Conservation (phyloP, 805 yeast genomes). For the Wickerhamiella parazyma region DNA sequence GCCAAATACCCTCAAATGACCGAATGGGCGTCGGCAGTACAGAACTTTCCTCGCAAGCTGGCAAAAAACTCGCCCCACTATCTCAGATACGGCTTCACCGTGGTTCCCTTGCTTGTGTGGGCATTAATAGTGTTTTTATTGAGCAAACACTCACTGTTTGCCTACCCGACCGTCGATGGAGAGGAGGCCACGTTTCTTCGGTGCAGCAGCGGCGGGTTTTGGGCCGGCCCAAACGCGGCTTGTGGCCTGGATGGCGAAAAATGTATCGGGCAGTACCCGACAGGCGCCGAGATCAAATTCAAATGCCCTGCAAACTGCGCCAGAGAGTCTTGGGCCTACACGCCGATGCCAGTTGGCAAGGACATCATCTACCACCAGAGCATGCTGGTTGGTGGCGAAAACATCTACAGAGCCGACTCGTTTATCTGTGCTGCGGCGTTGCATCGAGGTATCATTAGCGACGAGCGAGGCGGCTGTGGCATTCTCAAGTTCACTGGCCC, state of each 20-base stretch:
- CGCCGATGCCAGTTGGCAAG: slow-evolving; percentile 62
- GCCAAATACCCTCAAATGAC: too few relatives aligned
- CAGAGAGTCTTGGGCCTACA: slow-evolving; percentile 59
- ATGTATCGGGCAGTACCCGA: slow-evolving; percentile 35
- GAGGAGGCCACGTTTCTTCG: slow-evolving; percentile 9
- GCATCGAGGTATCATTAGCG: slow-evolving; percentile 69
- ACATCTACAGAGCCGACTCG: slow-evolving; percentile 66
- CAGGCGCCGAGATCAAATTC: slow-evolving; percentile 36
- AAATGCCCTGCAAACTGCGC: slow-evolving; percentile 86
- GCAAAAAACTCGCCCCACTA: slow-evolving; percentile 11
- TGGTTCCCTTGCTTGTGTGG: slow-evolving; percentile 17
- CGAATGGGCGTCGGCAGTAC: slow-evolving; percentile 8
- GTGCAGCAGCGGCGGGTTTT: slow-evolving; percentile 27
- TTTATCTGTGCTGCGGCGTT: slow-evolving; percentile 82
- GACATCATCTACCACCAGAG: slow-evolving; percentile 54
- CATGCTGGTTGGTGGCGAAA: slow-evolving; percentile 68
- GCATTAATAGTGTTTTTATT: slow-evolving; percentile 12
- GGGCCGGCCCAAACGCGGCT: slow-evolving; percentile 62
- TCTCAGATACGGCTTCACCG: slow-evolving; percentile 3
- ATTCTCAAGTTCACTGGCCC: slow-evolving; percentile 44
- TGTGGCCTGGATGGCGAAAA: slow-evolving; percentile 63
- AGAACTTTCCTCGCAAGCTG: slow-evolving; percentile 12
- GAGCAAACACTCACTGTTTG: slow-evolving; percentile 18
- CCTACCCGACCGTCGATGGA: slow-evolving; percentile 16
- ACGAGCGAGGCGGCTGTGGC: slow-evolving; percentile 69